Conservation (phyloP, 345 rosid species). For the Aquilaria yunnanensis region DNA sequence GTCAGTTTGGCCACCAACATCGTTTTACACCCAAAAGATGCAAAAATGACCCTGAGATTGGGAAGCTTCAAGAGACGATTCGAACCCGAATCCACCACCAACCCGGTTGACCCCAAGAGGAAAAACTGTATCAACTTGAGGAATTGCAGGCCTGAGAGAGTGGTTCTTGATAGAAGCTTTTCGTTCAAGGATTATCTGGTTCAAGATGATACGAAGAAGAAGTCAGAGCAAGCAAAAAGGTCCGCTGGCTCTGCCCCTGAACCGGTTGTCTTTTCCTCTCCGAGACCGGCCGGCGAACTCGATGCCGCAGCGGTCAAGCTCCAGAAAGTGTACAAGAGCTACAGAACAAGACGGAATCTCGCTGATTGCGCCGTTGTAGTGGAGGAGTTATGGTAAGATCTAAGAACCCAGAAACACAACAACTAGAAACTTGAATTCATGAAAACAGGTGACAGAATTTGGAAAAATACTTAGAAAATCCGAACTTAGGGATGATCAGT, state of each 20-base stretch:
- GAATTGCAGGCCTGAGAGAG: constrained; percentile 25
- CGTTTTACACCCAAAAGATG: constrained; percentile 15
- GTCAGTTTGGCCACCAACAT: constrained; percentile 17
- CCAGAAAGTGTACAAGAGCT: constrained; percentile 90
- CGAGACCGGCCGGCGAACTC: constrained; percentile 64
- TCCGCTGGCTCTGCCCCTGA: constrained; percentile 44
- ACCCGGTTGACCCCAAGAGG: constrained; percentile 9
- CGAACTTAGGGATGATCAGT: no score
- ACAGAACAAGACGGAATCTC: constrained; percentile 79
- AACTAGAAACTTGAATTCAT: neutral
- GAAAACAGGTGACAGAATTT: no score
- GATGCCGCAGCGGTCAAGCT: constrained; percentile 82
- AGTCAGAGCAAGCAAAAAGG: neutral
- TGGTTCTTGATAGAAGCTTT: neutral
- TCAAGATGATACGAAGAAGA: constrained; percentile 12
- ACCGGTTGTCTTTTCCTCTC: constrained; percentile 50
- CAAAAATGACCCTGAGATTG: constrained; percentile 14
- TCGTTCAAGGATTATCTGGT: constrained; percentile 29
- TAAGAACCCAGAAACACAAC: no score
- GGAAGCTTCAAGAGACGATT: constrained; percentile 26
- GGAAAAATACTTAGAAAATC: no score
- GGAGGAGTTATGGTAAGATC: constrained; percentile 72
- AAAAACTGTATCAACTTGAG: constrained; percentile 25
- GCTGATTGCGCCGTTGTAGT: constrained; percentile 94
- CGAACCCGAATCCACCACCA: constrained; percentile 27